Percentiles rank a stretch among this genome's conserved stretches.
Conservation (phyloP, 306 rosid genomes). For the Trichosanthes cucumerina region DNA sequence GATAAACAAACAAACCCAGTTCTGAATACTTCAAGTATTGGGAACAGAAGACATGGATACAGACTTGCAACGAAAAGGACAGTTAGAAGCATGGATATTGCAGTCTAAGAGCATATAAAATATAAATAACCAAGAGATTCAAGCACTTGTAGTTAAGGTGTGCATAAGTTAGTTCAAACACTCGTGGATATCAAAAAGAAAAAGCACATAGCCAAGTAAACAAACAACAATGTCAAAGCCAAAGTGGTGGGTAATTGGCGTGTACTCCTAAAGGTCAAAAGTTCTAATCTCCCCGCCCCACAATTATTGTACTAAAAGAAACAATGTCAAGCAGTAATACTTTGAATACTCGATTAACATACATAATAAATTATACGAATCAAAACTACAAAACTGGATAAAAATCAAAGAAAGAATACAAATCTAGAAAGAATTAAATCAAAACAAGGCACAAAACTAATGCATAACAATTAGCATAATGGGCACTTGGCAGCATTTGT, state of each 20-base stretch:
- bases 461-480: not conserved
- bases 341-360: not conserved
- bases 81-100: not conserved
- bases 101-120: not conserved
- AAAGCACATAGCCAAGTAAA: not conserved
- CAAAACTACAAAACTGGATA: not conserved
- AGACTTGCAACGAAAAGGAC: not conserved
- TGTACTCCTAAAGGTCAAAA: too few relatives aligned
- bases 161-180: not conserved
- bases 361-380: not conserved
- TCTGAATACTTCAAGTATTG: not conserved
- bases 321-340: too few relatives aligned
- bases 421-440: not conserved
- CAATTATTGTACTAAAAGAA: too few relatives aligned
- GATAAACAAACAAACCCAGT: not conserved
- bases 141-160: not conserved
- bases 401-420: not conserved
- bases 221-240: not conserved
- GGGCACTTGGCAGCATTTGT: not conserved
- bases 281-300: too few relatives aligned
- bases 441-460: not conserved
- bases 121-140: not conserved
- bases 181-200: not conserved
- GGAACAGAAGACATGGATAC: not conserved
- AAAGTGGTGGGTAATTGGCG: too few relatives aligned